Conservation (phyloP, 2,329 filamentous ascomycete genomes). For the Ophiostoma sp. region DNA sequence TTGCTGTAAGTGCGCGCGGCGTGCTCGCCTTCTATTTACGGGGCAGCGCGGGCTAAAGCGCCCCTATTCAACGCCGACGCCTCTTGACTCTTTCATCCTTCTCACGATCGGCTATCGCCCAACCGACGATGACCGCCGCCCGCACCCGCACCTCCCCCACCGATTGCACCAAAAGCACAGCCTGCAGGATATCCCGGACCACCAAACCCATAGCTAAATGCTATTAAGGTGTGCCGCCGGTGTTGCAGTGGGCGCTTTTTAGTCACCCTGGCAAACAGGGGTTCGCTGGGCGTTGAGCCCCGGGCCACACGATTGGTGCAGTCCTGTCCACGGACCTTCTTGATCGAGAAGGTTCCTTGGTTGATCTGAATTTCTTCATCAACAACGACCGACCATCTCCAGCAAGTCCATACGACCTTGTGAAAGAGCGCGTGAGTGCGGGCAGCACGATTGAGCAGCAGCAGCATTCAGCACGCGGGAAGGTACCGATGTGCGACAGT, state of each 20-base stretch:
- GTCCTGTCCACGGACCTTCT: slow-evolving; percentile 17
- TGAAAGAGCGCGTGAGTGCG: not conserved
- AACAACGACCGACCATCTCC: not conserved
- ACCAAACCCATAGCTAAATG: slow-evolving; percentile 7
- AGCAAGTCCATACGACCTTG: not conserved
- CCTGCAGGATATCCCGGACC: not conserved
- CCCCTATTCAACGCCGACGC: not conserved
- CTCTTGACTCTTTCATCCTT: not conserved
- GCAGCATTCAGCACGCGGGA: not conserved
- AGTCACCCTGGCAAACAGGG: not conserved
- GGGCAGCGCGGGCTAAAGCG: not conserved
- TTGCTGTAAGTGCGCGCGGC: not conserved
- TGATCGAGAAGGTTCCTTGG: slow-evolving; percentile 20
- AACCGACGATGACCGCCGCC: slow-evolving; percentile 7
- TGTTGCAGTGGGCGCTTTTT: slow-evolving; percentile 3
- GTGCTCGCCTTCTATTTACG: not conserved
- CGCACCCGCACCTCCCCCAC: slow-evolving; percentile 1
- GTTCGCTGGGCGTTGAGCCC: not conserved
- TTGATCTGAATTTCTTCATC: slow-evolving; percentile 13
- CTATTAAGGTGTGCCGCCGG: slow-evolving; percentile 9
- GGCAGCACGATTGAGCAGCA: not conserved
- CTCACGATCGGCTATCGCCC: slow-evolving; percentile 9
- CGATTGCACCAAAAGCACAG: not conserved
- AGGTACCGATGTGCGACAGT: not conserved
- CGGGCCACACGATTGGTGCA: not conserved